These are phyloP conservation scores for Podila horticola DNA, from an alignment of 192 early-diverging fungal species.

Conservation along the genomic window DNA sequence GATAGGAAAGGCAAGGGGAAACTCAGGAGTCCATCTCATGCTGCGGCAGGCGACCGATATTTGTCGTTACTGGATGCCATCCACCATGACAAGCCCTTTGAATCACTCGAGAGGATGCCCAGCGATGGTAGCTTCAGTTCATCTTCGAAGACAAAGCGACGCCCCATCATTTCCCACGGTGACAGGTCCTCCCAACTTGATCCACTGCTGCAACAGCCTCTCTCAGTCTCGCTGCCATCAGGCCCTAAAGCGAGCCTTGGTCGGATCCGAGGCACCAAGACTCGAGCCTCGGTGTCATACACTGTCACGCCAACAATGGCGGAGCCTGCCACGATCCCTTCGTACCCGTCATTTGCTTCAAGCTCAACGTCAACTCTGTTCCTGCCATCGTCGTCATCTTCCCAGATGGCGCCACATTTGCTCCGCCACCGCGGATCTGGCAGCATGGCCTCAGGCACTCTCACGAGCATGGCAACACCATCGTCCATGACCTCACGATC, in stretches of 20 bases:
- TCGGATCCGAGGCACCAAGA: conserved; percentile 23
- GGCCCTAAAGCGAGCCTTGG: not conserved
- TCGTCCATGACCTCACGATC: not conserved
- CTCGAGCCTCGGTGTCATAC: conserved; percentile 32
- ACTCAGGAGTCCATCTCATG: no score
- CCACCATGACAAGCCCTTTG: no score
- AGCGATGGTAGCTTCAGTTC: not conserved
- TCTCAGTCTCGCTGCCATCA: no score
- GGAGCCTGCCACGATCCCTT: not conserved
- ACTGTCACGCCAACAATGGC: conserved; percentile 17
- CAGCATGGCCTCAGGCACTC: not conserved
- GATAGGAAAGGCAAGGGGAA: not conserved
- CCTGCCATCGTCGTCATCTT: not conserved
- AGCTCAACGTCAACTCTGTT: not conserved
- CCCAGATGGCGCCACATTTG: not conserved
- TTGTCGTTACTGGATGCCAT: no score
- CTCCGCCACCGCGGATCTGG: not conserved
- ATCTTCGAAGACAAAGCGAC: not conserved
- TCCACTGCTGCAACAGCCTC: not conserved
- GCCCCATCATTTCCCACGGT: not conserved
- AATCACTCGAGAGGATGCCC: no score
- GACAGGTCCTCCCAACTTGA: no score
- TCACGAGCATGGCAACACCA: not conserved
- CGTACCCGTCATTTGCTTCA: not conserved
- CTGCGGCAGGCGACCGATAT: no score